Percentiles rank a stretch among this genome's conserved stretches.
phyloP scores from a whole-genome alignment of 148 eudicot genomes.

The Dianthus caryophyllus region DNA sequence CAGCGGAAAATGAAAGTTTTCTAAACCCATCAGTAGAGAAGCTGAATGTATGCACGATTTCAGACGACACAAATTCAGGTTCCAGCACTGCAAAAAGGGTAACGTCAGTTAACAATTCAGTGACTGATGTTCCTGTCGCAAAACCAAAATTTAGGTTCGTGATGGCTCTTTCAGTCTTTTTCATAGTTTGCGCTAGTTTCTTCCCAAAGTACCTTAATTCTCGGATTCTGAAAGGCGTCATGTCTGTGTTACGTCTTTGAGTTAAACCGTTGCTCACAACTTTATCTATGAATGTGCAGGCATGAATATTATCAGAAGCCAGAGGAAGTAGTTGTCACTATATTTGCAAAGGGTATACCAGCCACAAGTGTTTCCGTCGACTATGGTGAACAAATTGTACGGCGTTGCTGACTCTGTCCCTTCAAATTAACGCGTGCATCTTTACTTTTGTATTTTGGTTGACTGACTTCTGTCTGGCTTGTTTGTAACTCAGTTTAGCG shows the following conservation, averaged over 20 bases:
- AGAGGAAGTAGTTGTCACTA: conserved; percentile 85
- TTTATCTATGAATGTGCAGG: too few species aligned
- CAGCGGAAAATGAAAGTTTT: too few species aligned
- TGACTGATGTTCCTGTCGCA: conserved; percentile 24
- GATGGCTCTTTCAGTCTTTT: neutral
- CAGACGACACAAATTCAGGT: too few species aligned
- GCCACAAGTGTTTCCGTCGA: conserved; percentile 62
- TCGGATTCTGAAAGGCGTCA: too few species aligned
- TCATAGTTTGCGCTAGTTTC: neutral
- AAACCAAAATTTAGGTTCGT: conserved; percentile 80
- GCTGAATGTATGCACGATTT: too few species aligned
- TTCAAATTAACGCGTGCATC: too few species aligned
- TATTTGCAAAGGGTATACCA: conserved; percentile 86
- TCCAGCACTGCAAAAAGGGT: too few species aligned
- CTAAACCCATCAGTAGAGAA: too few species aligned
- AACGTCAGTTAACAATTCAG: conserved; percentile 30
- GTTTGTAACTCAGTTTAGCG: conserved; percentile 57
- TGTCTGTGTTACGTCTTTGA: too few species aligned
- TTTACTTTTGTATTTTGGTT: neutral
- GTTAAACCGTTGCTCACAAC: too few species aligned
- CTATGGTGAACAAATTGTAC: conserved; percentile 92
- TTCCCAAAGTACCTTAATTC: too few species aligned
- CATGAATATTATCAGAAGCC: conserved; percentile 97
- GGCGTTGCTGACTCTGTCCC: too few species aligned
- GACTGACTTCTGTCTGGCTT: neutral